Percentiles rank a stretch among this genome's conserved stretches.
Evolutionary conservation across 129 eudicot genomes (phyloP).

Genomic region (Solidago caesia): DNA sequence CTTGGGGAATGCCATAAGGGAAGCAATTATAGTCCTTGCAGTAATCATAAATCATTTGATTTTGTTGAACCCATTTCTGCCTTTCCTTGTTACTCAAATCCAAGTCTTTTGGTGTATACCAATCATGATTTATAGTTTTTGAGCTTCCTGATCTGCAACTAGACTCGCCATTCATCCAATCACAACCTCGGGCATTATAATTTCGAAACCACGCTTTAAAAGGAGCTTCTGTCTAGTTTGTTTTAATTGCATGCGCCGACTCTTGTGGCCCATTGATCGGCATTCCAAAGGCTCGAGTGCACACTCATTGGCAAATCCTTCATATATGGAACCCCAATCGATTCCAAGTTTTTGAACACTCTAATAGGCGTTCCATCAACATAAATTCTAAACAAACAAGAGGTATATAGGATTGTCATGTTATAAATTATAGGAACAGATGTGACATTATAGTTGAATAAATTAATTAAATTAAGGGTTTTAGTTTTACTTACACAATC

Average conservation of each 20-base stretch:
- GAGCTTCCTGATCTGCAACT: slow-evolving; percentile 17
- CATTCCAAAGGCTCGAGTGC: slow-evolving; percentile 50
- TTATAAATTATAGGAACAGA: neutral
- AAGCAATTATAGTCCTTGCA: slow-evolving; percentile 50
- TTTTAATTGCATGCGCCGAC: slow-evolving; percentile 52
- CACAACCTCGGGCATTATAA: slow-evolving; percentile 36
- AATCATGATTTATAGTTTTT: slow-evolving; percentile 22
- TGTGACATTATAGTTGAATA: neutral
- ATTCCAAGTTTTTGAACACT: slow-evolving; percentile 47
- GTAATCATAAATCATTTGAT: slow-evolving; percentile 53
- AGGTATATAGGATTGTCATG: neutral
- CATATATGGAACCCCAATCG: slow-evolving; percentile 39
- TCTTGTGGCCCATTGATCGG: slow-evolving; percentile 66
- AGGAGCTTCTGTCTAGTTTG: slow-evolving; percentile 51
- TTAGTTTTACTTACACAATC: slow-evolving; percentile 20
- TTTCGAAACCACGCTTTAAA: slow-evolving; percentile 38
- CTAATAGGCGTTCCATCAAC: slow-evolving; percentile 54
- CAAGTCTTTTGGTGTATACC: slow-evolving; percentile 30
- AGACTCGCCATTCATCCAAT: slow-evolving; percentile 20
- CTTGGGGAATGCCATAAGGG: slow-evolving; percentile 47
- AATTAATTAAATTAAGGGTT: neutral
- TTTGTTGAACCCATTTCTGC: slow-evolving; percentile 48
- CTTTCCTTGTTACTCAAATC: slow-evolving; percentile 24
- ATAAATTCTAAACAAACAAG: slow-evolving; percentile 25
- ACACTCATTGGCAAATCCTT: slow-evolving; percentile 40